Evolutionary conservation across 2,329 filamentous ascomycete genomes (phyloP).

Genomic region (Pyrenochaeta sp.): DNA sequence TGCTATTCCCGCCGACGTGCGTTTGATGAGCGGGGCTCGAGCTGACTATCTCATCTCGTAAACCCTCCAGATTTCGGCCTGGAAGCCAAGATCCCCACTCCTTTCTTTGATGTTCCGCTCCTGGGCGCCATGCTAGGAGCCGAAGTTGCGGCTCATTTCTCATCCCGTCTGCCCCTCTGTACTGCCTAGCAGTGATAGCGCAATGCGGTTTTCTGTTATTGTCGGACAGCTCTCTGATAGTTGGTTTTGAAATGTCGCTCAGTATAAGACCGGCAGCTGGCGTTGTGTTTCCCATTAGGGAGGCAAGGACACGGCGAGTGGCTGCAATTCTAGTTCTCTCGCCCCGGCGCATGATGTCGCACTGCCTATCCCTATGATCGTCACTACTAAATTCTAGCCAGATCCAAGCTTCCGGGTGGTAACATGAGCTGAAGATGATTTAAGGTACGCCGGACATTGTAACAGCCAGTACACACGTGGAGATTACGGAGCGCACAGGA

Average conservation of each 20-base stretch:
- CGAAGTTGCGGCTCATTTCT: slow-evolving; percentile 9
- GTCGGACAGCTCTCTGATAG: not conserved
- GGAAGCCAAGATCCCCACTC: slow-evolving; percentile 23
- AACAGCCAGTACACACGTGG: slow-evolving; percentile 8
- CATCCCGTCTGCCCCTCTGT: not conserved
- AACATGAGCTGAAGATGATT: slow-evolving; percentile 16
- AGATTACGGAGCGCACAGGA: not conserved
- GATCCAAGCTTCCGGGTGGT: not conserved
- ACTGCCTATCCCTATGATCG: slow-evolving; percentile 5
- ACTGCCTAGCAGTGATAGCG: slow-evolving; percentile 3
- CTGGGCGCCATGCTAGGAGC: slow-evolving; percentile 6
- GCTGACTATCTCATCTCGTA: slow-evolving; percentile 20
- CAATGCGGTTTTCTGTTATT: slow-evolving; percentile 2
- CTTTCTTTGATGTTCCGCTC: slow-evolving; percentile 15
- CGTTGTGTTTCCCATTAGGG: not conserved
- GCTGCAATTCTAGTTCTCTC: slow-evolving; percentile 11
- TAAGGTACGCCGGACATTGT: slow-evolving; percentile 11
- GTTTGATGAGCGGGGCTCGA: slow-evolving; percentile 5
- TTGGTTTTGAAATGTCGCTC: slow-evolving; percentile 12
- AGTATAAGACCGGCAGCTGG: not conserved
- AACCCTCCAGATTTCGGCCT: slow-evolving; percentile 18
- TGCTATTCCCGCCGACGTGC: slow-evolving; percentile 3
- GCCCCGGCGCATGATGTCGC: slow-evolving; percentile 13
- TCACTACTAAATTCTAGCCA: not conserved
- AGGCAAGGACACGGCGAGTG: slow-evolving; percentile 3